Evolutionary conservation across 1,284 basidiomycete species (phyloP).

Genomic region (Sporisorium graminicola): DNA sequence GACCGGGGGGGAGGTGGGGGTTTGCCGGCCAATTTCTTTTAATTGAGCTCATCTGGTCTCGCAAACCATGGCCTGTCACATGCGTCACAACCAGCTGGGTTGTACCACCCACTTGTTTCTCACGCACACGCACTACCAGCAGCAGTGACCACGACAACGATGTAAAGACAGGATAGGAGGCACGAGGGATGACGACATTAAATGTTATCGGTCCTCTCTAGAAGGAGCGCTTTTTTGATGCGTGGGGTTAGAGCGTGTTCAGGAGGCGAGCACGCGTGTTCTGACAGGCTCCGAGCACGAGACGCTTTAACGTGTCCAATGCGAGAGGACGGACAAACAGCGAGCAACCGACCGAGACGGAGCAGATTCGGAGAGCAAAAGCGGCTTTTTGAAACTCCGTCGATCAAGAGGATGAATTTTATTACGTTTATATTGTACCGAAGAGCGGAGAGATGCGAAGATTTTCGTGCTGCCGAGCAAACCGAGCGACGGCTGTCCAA

Average conservation of each 20-base stretch:
- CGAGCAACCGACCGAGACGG: constrained; percentile 7
- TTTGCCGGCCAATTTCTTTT: constrained; percentile 1
- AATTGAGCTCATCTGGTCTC: neutral
- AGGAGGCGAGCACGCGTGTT: neutral
- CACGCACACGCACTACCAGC: neutral
- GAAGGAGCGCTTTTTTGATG: neutral
- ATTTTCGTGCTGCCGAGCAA: neutral
- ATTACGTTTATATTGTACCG: no score
- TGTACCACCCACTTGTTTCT: no score
- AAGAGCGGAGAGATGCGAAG: constrained; percentile 7
- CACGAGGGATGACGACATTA: neutral
- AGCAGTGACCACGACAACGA: neutral
- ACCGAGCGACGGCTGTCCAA: constrained; percentile 1
- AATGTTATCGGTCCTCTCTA: neutral
- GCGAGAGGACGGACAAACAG: no score
- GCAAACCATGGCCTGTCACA: no score
- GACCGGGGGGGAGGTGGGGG: constrained; percentile 4
- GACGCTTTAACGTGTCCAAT: no score
- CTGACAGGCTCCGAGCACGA: no score
- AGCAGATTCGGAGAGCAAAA: constrained; percentile 16
- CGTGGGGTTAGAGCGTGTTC: neutral
- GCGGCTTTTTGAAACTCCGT: neutral
- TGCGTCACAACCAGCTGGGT: no score
- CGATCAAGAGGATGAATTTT: neutral
- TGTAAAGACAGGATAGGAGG: neutral